phyloP scores from a whole-genome alignment of 345 rosid species.

The Abelmoschus esculentus region DNA sequence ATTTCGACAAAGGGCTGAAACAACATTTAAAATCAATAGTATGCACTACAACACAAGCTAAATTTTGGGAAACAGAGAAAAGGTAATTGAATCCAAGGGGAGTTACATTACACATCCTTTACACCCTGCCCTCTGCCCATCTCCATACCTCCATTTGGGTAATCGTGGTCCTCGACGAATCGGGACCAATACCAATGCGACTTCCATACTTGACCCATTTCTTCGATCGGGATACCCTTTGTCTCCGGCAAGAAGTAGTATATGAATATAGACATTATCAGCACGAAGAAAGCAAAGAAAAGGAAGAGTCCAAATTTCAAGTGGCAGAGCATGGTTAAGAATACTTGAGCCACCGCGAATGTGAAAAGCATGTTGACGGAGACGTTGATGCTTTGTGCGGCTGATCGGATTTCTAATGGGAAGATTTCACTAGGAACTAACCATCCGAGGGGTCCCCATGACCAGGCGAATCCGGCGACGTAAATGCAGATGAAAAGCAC shows the following conservation, averaged over 20 bases:
- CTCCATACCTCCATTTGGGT: constrained; percentile 25
- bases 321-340: constrained; percentile 73
- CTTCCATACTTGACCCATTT: constrained; percentile 57
- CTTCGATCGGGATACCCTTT: constrained; percentile 63
- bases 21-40: background rate
- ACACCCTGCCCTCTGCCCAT: constrained; percentile 30
- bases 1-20: background rate
- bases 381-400: constrained; percentile 83
- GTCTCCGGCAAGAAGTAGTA: constrained; percentile 65
- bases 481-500: constrained; percentile 81
- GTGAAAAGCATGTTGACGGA: constrained; percentile 91
- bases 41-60: constrained; percentile 13
- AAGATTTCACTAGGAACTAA: constrained; percentile 88
- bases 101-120: constrained; percentile 25
- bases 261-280: constrained; percentile 46
- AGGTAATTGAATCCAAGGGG: background rate
- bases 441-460: constrained; percentile 98
- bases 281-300: constrained; percentile 57
- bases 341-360: constrained; percentile 62
- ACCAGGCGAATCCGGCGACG: constrained; percentile 86
- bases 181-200: constrained; percentile 62
- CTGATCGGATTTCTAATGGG: constrained; percentile 81
- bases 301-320: constrained; percentile 67
- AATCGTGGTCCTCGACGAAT: constrained; percentile 29
- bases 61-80: background rate